A percentile compares a stretch with the other conserved stretches of the same genome.
Conservation (phyloP, 2,329 filamentous ascomycete genomes). For the Verticillium nonalfalfae region DNA sequence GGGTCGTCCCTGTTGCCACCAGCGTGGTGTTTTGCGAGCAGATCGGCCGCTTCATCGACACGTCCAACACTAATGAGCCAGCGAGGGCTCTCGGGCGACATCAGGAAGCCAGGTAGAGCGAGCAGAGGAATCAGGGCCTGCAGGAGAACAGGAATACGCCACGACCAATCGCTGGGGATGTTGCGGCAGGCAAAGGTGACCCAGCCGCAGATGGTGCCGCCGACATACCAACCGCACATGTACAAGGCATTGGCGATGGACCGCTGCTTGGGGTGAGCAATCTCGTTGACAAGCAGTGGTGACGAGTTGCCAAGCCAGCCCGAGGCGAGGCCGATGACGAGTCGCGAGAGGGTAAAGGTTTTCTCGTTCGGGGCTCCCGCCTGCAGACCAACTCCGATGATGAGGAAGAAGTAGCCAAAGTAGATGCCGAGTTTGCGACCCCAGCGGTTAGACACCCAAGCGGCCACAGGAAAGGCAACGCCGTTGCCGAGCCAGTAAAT, state of each 20-base stretch:
- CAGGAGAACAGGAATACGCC: conserved; percentile 41
- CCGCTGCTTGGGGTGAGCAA: conserved; percentile 44
- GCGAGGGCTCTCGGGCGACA: conserved; percentile 36
- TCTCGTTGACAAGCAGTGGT: conserved; percentile 45
- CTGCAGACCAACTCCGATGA: conserved; percentile 49
- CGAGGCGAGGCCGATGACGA: conserved; percentile 42
- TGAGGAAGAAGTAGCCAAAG: conserved; percentile 47
- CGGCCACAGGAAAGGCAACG: conserved; percentile 48
- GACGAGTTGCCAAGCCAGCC: conserved; percentile 36
- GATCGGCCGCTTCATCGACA: conserved; percentile 24
- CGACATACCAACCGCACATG: conserved; percentile 50
- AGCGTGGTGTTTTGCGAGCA: conserved; percentile 26
- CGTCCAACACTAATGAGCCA: conserved; percentile 31
- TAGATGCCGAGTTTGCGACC: conserved; percentile 47
- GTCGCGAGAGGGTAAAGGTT: conserved; percentile 45
- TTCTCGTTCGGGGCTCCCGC: conserved; percentile 34
- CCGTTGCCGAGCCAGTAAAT: conserved; percentile 56
- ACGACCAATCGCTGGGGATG: conserved; percentile 42
- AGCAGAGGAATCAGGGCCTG: conserved; percentile 41
- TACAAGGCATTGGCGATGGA: conserved; percentile 45
- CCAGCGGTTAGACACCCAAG: conserved; percentile 45
- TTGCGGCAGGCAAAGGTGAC: conserved; percentile 41
- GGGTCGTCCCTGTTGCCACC: conserved; percentile 29
- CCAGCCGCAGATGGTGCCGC: conserved; percentile 38
- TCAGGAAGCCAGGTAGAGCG: conserved; percentile 44